These are phyloP conservation scores for Venturia pyrina DNA, from an alignment of 2,329 filamentous ascomycete species.

Conservation along the genomic window DNA sequence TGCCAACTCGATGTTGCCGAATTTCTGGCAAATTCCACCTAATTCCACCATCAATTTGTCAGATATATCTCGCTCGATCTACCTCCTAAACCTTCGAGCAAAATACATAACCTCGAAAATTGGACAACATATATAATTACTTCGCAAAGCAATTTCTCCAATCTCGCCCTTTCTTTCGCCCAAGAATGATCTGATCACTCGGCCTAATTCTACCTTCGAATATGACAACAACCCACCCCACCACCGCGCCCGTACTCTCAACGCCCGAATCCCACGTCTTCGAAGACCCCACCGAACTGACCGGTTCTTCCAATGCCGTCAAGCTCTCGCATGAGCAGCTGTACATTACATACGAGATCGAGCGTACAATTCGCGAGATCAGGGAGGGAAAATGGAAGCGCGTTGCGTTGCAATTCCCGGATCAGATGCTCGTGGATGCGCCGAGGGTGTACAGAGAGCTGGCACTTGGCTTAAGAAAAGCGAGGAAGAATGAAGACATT, in stretches of 20 bases:
- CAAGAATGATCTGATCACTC: background rate
- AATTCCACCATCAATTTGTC: background rate
- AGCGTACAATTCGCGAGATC: constrained; percentile 68
- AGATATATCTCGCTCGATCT: background rate
- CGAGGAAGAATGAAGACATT: background rate
- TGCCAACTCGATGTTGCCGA: background rate
- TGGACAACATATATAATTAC: background rate
- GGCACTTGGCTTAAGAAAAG: constrained; percentile 35
- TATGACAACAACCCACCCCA: constrained; percentile 4
- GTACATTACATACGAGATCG: constrained; percentile 70
- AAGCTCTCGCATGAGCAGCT: constrained; percentile 58
- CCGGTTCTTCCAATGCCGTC: constrained; percentile 24
- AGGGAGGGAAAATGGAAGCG: constrained; percentile 59
- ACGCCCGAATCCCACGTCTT: constrained; percentile 54
- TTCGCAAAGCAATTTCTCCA: background rate
- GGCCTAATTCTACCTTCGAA: background rate
- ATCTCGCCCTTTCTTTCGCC: background rate
- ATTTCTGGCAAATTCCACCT: background rate
- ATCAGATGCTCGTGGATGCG: constrained; percentile 81
- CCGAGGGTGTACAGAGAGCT: constrained; percentile 66
- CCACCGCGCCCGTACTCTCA: constrained; percentile 46
- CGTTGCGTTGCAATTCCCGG: constrained; percentile 90
- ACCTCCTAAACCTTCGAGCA: background rate
- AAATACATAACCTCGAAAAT: background rate
- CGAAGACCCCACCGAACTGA: constrained; percentile 37